Conservation (phyloP, 2,329 filamentous ascomycete genomes). For the Cladosporium sp. region DNA sequence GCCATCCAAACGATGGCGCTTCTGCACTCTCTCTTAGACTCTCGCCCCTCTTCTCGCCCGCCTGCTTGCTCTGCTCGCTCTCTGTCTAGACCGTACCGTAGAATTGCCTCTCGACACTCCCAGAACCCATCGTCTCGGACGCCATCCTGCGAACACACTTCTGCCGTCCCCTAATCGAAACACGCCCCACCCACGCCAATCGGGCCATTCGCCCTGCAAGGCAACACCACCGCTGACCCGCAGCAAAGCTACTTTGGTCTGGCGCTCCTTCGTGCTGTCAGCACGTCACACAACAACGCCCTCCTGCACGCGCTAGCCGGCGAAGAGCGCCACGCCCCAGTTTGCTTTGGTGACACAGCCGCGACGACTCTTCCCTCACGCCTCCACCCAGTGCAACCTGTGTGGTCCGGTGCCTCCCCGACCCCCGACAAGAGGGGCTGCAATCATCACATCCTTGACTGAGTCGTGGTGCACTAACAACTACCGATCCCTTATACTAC, state of each 20-base stretch:
- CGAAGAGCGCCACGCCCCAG: not conserved
- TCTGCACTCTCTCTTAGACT: not conserved
- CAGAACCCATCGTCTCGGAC: constrained; percentile 6
- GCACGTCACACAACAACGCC: constrained; percentile 19
- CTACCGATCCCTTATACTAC: constrained; percentile 1
- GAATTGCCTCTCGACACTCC: not conserved
- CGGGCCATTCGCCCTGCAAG: constrained; percentile 10
- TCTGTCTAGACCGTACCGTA: constrained; percentile 4
- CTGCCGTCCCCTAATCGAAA: constrained; percentile 8
- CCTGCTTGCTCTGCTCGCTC: not conserved
- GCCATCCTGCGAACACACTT: not conserved
- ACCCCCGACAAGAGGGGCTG: not conserved
- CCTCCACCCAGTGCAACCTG: constrained; percentile 4
- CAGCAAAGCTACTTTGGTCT: constrained; percentile 9
- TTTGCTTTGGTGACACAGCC: constrained; percentile 8
- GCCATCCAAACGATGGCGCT: not conserved
- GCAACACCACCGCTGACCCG: constrained; percentile 6
- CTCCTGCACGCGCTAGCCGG: constrained; percentile 11
- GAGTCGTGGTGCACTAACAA: not conserved
- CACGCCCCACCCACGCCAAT: constrained; percentile 3
- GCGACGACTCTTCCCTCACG: not conserved
- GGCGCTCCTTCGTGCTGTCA: constrained; percentile 14
- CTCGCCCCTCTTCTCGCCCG: not conserved
- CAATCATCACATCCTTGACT: constrained; percentile 5
- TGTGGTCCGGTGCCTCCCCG: constrained; percentile 13